phyloP scores from a whole-genome alignment of 495 filamentous ascomycete species.

The Venustampulla echinocandica region DNA sequence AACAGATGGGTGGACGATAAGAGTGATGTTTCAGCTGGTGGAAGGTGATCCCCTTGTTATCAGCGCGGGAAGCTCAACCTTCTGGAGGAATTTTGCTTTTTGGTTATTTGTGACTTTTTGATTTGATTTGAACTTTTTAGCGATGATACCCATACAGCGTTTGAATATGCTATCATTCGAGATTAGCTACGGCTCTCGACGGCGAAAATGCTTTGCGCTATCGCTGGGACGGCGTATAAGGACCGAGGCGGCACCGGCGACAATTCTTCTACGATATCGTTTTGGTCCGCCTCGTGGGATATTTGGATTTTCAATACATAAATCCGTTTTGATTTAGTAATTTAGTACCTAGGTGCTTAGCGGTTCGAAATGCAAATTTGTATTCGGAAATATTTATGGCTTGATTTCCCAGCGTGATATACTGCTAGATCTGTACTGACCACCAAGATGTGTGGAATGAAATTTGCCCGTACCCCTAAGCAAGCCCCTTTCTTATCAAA shows the following conservation, averaged over 20 bases:
- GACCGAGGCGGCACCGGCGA: slow-evolving; percentile 19
- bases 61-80: slow-evolving; percentile 12
- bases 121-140: slow-evolving; percentile 2
- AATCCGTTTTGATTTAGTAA: no score
- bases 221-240: slow-evolving; percentile 47
- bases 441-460: no score
- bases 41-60: slow-evolving; percentile 5
- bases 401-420: no score
- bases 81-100: slow-evolving; percentile 7
- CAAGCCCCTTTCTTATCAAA: no score
- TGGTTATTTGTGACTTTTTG: slow-evolving; percentile 18
- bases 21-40: slow-evolving; percentile 8
- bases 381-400: no score
- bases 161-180: slow-evolving; percentile 36
- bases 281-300: slow-evolving; percentile 44
- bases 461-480: no score
- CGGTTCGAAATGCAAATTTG: no score
- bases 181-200: slow-evolving; percentile 30
- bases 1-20: slow-evolving; percentile 6
- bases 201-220: slow-evolving; percentile 52
- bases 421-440: no score
- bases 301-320: no score
- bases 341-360: no score
- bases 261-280: slow-evolving; percentile 40
- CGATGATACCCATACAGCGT: slow-evolving; percentile 52